phyloP scores from a whole-genome alignment of 345 rosid genomes.

The Syzygium aqueum region DNA sequence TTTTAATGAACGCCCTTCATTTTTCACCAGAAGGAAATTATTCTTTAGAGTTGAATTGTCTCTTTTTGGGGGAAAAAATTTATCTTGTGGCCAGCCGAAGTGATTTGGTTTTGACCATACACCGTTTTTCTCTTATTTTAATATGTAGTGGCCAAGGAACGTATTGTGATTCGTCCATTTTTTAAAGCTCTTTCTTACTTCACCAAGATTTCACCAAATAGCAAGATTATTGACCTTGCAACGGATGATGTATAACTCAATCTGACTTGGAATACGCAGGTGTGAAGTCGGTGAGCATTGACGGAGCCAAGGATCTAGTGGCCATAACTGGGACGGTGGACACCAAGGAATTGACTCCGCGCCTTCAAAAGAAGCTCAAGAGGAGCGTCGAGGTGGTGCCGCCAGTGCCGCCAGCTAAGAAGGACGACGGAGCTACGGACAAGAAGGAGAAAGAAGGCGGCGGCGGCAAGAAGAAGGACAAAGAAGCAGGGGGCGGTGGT shows the following conservation, averaged over 20 bases:
- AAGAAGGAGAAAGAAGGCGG: conserved; percentile 29
- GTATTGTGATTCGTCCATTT: neutral
- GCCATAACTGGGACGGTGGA: conserved; percentile 72
- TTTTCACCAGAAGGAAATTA: neutral
- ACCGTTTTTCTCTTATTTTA: neutral
- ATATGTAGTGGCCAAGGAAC: neutral
- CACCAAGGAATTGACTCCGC: conserved; percentile 36
- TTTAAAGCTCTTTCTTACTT: neutral
- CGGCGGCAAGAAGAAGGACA: conserved; percentile 26
- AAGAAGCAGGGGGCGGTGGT: conserved; percentile 15
- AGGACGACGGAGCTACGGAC: conserved; percentile 25
- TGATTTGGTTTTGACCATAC: neutral
- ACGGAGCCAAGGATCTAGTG: conserved; percentile 54
- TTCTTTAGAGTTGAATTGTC: neutral
- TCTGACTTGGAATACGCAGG: conserved; percentile 28
- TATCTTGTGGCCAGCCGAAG: neutral
- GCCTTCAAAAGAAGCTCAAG: conserved; percentile 47
- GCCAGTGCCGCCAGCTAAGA: neutral
- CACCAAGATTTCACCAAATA: neutral
- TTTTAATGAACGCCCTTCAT: neutral
- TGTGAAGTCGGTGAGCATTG: conserved; percentile 43
- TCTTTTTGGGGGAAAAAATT: neutral
- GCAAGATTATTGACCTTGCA: neutral
- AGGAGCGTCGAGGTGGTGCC: conserved; percentile 57
- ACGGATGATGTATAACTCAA: neutral